A percentile compares a stretch with the other conserved stretches of the same genome.
Conservation (phyloP, 2,329 filamentous ascomycete species). For the Rutstroemia sp. region DNA sequence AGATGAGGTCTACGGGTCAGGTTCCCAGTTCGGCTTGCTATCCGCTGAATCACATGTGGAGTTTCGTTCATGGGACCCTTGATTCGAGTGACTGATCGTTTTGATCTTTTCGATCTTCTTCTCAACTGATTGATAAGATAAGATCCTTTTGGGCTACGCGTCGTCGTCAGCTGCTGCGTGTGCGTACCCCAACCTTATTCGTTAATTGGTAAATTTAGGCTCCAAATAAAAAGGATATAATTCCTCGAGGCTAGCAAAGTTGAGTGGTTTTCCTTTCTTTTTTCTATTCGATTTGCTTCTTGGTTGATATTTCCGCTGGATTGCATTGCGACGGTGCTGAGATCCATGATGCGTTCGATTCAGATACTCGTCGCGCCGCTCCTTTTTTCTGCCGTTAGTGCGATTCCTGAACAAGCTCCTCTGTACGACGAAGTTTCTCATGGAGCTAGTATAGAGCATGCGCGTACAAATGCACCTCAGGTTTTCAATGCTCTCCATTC, state of each 20-base stretch:
- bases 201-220: not conserved
- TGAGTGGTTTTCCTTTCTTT: not conserved
- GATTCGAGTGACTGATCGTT: no score
- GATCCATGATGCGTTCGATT: not conserved
- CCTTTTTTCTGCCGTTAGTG: not conserved
- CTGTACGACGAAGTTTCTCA: not conserved
- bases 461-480: conserved; percentile 45
- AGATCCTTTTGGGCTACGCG: not conserved
- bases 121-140: conserved; percentile 7
- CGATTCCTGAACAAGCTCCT: not conserved
- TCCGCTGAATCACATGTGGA: not conserved
- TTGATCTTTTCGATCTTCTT: not conserved
- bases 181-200: not conserved
- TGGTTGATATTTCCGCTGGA: not conserved
- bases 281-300: not conserved
- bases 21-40: no score
- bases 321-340: not conserved
- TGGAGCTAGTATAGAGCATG: conserved; percentile 6
- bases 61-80: no score
- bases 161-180: conserved; percentile 4
- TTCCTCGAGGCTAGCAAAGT: not conserved
- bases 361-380: not conserved
- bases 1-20: not conserved
- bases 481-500: conserved; percentile 70
- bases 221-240: not conserved